Percentiles rank a stretch among this genome's conserved stretches.
Conservation (phyloP, 2,329 filamentous ascomycete genomes). For the Cladophialophora yegresii region DNA sequence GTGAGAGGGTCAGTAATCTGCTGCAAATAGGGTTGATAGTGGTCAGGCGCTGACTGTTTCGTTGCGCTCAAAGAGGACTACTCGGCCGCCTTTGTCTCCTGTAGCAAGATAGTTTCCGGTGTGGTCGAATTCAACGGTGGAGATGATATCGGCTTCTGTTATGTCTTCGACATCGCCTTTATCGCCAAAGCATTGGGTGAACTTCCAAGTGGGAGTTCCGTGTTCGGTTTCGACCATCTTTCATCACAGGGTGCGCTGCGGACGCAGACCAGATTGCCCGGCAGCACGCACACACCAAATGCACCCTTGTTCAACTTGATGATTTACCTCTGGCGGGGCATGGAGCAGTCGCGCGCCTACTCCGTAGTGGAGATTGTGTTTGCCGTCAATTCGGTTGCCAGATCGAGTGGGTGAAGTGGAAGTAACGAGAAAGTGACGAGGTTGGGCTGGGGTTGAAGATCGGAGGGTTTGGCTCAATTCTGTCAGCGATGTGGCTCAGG, state of each 20-base stretch:
- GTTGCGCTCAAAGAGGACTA: conserved; percentile 68
- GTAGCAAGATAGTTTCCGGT: conserved; percentile 57
- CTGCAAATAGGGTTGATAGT: not conserved
- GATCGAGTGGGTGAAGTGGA: conserved; percentile 8
- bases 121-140: conserved; percentile 56
- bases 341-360: conserved; percentile 24
- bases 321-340: conserved; percentile 22
- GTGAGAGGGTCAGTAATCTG: conserved; percentile 29
- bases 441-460: conserved; percentile 13
- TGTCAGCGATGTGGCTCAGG: conserved; percentile 28
- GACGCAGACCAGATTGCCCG: conserved; percentile 7
- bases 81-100: conserved; percentile 55
- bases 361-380: not conserved
- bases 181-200: conserved; percentile 99
- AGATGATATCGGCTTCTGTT: conserved; percentile 70
- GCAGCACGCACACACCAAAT: conserved; percentile 23
- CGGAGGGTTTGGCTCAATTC: conserved; percentile 13
- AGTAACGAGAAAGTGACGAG: conserved; percentile 14
- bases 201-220: conserved; percentile 97
- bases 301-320: conserved; percentile 22
- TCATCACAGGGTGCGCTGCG: conserved; percentile 40
- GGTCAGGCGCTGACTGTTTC: conserved; percentile 71
- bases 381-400: conserved; percentile 1
- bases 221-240: conserved; percentile 97
- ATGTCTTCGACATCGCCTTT: conserved; percentile 99